phyloP scores from a whole-genome alignment of 768 basidiomycete species.

The Inosperma sp. region DNA sequence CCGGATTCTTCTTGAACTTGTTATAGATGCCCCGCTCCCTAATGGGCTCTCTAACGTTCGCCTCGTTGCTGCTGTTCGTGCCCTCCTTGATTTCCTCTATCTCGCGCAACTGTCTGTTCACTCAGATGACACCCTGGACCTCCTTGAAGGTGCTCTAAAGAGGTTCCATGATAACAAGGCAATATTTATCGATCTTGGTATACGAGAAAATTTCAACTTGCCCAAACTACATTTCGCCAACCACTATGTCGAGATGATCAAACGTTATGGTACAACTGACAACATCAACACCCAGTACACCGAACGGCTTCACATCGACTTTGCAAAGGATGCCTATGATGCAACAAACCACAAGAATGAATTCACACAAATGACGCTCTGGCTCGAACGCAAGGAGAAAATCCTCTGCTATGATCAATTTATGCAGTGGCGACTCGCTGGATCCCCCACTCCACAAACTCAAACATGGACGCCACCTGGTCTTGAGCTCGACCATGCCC shows the following conservation, averaged over 20 bases:
- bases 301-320: too few species aligned
- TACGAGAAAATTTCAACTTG: too few species aligned
- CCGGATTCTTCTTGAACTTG: neutral
- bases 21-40: slow-evolving; percentile 3
- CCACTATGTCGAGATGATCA: slow-evolving; percentile 33
- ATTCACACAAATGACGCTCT: slow-evolving; percentile 36
- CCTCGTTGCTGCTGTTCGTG: slow-evolving; percentile 17
- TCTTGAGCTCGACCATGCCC: neutral
- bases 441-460: neutral
- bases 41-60: slow-evolving; percentile 3
- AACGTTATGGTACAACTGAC: too few species aligned
- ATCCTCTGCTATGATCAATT: slow-evolving; percentile 5
- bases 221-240: slow-evolving; percentile 34
- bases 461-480: slow-evolving; percentile 6
- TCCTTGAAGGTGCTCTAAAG: slow-evolving; percentile 23
- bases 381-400: slow-evolving; percentile 26
- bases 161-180: slow-evolving; percentile 36
- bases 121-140: slow-evolving; percentile 22
- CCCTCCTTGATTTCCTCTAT: slow-evolving; percentile 26
- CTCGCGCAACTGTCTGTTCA: slow-evolving; percentile 32
- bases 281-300: too few species aligned
- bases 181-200: slow-evolving; percentile 30
- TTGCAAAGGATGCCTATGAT: too few species aligned
- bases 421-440: slow-evolving; percentile 4
- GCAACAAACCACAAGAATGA: slow-evolving; percentile 21